Conservation (phyloP, 345 rosid genomes). For the Salix suchowensis region DNA sequence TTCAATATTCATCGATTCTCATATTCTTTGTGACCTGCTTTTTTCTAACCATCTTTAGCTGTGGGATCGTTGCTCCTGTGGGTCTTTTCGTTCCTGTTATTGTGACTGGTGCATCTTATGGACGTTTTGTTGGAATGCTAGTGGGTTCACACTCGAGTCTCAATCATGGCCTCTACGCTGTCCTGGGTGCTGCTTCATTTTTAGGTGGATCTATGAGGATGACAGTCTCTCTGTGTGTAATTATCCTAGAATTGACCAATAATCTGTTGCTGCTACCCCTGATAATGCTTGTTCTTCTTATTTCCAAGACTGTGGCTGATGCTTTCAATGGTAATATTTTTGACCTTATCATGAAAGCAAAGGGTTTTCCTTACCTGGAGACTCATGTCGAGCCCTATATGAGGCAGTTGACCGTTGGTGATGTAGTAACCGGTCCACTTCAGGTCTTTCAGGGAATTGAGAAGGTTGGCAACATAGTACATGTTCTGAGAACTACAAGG, state of each 20-base stretch:
- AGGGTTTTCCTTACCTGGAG: constrained; percentile 84
- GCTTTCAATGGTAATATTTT: constrained; percentile 75
- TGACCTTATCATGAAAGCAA: constrained; percentile 80
- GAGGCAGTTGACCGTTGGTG: constrained; percentile 82
- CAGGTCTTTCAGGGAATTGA: constrained; percentile 65
- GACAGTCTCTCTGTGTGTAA: constrained; percentile 86
- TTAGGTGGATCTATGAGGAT: constrained; percentile 94
- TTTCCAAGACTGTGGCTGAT: constrained; percentile 93
- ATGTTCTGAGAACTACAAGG: constrained; percentile 58
- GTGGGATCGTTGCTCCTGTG: constrained; percentile 76
- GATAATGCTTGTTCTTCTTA: constrained; percentile 89
- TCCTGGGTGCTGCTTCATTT: constrained; percentile 87
- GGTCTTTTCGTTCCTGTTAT: constrained; percentile 93
- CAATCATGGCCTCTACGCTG: constrained; percentile 82
- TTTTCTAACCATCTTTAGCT: constrained; percentile 73
- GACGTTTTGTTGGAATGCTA: constrained; percentile 78
- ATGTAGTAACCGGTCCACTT: constrained; percentile 82
- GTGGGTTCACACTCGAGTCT: constrained; percentile 53
- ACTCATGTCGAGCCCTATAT: constrained; percentile 80
- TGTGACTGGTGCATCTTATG: constrained; percentile 84
- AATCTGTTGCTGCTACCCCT: constrained; percentile 77
- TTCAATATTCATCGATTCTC: constrained; percentile 58
- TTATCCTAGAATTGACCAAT: constrained; percentile 81
- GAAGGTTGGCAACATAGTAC: constrained; percentile 67
- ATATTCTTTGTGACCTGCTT: constrained; percentile 70